Evolutionary conservation across 2,329 filamentous ascomycete genomes (phyloP).

Genomic region (Alternaria sp.): DNA sequence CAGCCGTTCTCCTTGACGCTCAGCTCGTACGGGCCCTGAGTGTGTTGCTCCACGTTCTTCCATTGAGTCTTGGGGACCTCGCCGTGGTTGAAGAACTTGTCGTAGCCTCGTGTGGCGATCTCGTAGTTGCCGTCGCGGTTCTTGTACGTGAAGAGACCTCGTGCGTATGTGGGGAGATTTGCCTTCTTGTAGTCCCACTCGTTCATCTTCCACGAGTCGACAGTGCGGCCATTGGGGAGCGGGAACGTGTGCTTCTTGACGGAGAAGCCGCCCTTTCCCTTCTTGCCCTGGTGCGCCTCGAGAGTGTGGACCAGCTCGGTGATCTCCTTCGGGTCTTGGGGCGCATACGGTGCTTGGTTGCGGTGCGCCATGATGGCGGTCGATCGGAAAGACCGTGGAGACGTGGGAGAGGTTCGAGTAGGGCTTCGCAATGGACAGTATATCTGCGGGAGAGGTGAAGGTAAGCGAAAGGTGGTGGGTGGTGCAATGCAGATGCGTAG

Average conservation of each 20-base stretch:
- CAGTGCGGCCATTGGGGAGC: constrained; percentile 69
- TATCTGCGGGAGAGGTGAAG: constrained; percentile 17
- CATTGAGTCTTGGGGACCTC: constrained; percentile 85
- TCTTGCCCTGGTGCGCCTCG: constrained; percentile 60
- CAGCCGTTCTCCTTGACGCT: constrained; percentile 99
- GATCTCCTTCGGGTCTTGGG: constrained; percentile 74
- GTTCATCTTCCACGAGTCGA: constrained; percentile 91
- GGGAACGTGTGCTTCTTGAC: constrained; percentile 82
- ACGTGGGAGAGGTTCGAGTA: background rate
- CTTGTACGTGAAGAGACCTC: constrained; percentile 88
- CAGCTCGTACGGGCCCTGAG: constrained; percentile 87
- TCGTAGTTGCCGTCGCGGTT: constrained; percentile 70
- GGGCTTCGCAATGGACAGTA: background rate
- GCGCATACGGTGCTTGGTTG: constrained; percentile 64
- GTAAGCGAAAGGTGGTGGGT: constrained; percentile 21
- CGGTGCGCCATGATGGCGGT: constrained; percentile 58
- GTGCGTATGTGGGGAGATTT: constrained; percentile 87
- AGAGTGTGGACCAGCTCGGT: constrained; percentile 69
- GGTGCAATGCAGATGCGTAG: constrained; percentile 8
- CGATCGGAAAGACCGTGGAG: constrained; percentile 11
- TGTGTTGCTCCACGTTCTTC: constrained; percentile 76
- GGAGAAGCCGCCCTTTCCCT: constrained; percentile 63
- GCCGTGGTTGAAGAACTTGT: constrained; percentile 97
- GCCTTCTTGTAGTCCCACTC: constrained; percentile 95
- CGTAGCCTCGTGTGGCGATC: constrained; percentile 89